Evolutionary conservation across 2,329 filamentous ascomycete genomes (phyloP).

Genomic region (Epichloe glyceriae): DNA sequence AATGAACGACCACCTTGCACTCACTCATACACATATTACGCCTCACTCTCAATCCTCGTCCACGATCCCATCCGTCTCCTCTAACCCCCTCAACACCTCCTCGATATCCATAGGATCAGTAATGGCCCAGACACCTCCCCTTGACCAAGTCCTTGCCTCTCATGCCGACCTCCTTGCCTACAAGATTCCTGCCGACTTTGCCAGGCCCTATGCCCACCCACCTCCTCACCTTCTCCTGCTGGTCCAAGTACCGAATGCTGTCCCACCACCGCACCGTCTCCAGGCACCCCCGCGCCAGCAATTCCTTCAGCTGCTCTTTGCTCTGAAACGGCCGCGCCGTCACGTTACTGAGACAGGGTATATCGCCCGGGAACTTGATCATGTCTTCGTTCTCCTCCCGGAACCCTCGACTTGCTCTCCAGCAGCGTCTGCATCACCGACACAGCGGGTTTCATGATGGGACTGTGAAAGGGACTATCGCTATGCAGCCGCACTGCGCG

Average conservation of each 20-base stretch:
- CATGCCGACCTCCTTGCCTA: conserved; percentile 92
- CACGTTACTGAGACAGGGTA: conserved; percentile 80
- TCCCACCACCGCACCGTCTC: conserved; percentile 94
- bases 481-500: conserved; percentile 75
- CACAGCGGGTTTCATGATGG: conserved; percentile 78
- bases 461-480: conserved; percentile 83
- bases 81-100: conserved; percentile 49
- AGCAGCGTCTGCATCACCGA: conserved; percentile 59
- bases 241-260: conserved; percentile 77
- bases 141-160: conserved; percentile 64
- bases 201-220: conserved; percentile 92
- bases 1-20: not conserved
- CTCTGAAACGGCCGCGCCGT: conserved; percentile 64
- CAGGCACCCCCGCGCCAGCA: conserved; percentile 70
- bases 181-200: conserved; percentile 84
- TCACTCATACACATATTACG: not conserved
- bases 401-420: conserved; percentile 40
- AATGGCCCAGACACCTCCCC: conserved; percentile 86
- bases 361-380: conserved; percentile 58
- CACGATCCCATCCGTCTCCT: conserved; percentile 45
- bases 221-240: conserved; percentile 64
- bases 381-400: conserved; percentile 46
- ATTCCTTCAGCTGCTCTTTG: conserved; percentile 61
- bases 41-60: conserved; percentile 29
- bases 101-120: conserved; percentile 68